Evolutionary conservation across 805 yeast genomes (phyloP).

Genomic region (Suhomyces emberorum): DNA sequence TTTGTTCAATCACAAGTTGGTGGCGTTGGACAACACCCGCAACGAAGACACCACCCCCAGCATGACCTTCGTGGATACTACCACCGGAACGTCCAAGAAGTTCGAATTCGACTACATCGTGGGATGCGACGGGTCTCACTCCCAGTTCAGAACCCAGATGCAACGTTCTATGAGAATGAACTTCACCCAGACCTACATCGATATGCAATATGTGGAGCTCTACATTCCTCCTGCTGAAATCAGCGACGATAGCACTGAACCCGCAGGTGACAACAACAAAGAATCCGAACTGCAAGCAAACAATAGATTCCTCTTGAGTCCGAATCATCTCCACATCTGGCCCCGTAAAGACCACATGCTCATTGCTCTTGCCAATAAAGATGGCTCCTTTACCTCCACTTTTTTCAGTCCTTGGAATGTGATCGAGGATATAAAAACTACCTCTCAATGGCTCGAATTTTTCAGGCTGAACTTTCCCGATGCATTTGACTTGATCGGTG

Average conservation of each 20-base stretch:
- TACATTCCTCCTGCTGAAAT: constrained; percentile 55
- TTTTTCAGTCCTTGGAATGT: constrained; percentile 78
- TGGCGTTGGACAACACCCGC: constrained; percentile 30
- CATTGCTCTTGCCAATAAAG: constrained; percentile 81
- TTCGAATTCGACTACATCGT: constrained; percentile 55
- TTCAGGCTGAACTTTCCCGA: constrained; percentile 67
- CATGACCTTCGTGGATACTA: constrained; percentile 20
- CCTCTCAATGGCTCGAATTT: constrained; percentile 48
- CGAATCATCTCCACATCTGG: constrained; percentile 89
- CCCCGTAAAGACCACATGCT: constrained; percentile 85
- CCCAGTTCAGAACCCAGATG: constrained; percentile 65
- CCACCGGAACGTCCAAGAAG: constrained; percentile 15
- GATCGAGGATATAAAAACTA: constrained; percentile 50
- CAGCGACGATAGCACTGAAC: constrained; percentile 15
- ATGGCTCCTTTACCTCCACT: constrained; percentile 86
- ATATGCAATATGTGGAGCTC: constrained; percentile 79
- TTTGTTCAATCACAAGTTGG: constrained; percentile 56
- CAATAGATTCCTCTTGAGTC: constrained; percentile 55
- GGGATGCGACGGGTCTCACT: constrained; percentile 87
- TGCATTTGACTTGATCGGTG: constrained; percentile 67
- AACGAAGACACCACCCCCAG: constrained; percentile 15
- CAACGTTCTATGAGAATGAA: constrained; percentile 68
- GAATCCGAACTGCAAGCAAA: too few species aligned
- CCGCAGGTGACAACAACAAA: constrained; percentile 4
- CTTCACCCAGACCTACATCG: constrained; percentile 72